phyloP scores from a whole-genome alignment of 805 yeast genomes.

The Lipomyces lipofer region DNA sequence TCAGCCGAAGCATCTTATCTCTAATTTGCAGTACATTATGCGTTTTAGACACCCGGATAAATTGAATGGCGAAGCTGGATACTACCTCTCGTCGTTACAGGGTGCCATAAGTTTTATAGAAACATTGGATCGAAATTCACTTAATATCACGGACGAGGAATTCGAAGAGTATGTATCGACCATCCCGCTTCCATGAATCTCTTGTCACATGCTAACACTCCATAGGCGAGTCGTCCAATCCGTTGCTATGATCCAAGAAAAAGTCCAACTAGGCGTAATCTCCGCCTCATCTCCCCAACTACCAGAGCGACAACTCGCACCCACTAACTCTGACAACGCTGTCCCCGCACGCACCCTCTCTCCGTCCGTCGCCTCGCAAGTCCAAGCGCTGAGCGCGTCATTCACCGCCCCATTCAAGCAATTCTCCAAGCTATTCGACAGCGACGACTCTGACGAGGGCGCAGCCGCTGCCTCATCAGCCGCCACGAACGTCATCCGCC shows the following conservation, averaged over 20 bases:
- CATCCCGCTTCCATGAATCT: not conserved
- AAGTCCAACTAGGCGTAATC: slow-evolving; percentile 36
- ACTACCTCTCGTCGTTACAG: slow-evolving; percentile 84
- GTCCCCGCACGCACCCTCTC: no score
- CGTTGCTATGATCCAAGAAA: slow-evolving; percentile 48
- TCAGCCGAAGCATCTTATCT: slow-evolving; percentile 61
- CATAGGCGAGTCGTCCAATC: slow-evolving; percentile 40
- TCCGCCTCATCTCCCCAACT: no score
- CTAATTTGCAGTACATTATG: slow-evolving; percentile 83
- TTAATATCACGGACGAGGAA: slow-evolving; percentile 64
- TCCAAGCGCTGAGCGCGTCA: slow-evolving; percentile 35
- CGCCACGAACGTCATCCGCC: no score
- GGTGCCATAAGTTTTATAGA: slow-evolving; percentile 83
- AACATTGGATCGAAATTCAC: slow-evolving; percentile 54
- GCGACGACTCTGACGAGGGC: slow-evolving; percentile 31
- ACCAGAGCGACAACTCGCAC: slow-evolving; percentile 24
- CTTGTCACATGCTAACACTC: not conserved
- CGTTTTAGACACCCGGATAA: slow-evolving; percentile 75
- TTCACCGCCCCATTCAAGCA: slow-evolving; percentile 51
- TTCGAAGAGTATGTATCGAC: slow-evolving; percentile 45
- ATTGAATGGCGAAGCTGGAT: slow-evolving; percentile 84
- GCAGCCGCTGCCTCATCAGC: slow-evolving; percentile 9
- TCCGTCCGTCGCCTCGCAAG: slow-evolving; percentile 32
- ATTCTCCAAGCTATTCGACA: slow-evolving; percentile 42
- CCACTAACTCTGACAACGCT: slow-evolving; percentile 22